phyloP scores from a whole-genome alignment of 2,329 filamentous ascomycete species.

The Kalaharituber pfeilii region DNA sequence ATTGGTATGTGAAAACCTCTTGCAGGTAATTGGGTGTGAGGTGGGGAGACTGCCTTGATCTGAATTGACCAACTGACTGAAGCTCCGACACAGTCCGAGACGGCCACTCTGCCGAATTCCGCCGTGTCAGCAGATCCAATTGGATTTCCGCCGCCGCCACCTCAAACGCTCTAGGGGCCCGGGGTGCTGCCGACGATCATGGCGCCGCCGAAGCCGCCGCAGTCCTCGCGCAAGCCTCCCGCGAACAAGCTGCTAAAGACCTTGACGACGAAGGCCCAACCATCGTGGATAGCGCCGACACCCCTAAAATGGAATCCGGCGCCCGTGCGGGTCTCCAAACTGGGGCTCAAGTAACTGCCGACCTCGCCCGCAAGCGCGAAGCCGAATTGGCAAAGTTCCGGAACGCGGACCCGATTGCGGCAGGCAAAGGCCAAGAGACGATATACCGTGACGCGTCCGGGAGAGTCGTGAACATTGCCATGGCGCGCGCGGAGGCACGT shows the following conservation, averaged over 20 bases:
- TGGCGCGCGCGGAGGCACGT: slow-evolving; percentile 78
- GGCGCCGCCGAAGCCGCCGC: slow-evolving; percentile 41
- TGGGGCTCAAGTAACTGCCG: slow-evolving; percentile 56
- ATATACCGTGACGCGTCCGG: slow-evolving; percentile 92
- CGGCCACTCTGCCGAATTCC: slow-evolving; percentile 36
- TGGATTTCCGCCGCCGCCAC: slow-evolving; percentile 45
- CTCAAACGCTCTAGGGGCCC: slow-evolving; percentile 21
- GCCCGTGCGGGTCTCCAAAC: slow-evolving; percentile 75
- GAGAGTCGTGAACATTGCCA: slow-evolving; percentile 77
- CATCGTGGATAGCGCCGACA: slow-evolving; percentile 26
- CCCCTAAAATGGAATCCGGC: slow-evolving; percentile 66
- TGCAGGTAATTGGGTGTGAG: no score
- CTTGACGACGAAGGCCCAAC: slow-evolving; percentile 32
- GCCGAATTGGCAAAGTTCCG: slow-evolving; percentile 43
- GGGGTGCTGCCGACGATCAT: slow-evolving; percentile 30
- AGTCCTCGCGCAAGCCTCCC: slow-evolving; percentile 44
- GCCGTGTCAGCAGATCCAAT: slow-evolving; percentile 56
- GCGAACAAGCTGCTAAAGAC: slow-evolving; percentile 35
- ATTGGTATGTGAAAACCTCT: slow-evolving; percentile 23
- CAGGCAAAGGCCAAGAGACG: slow-evolving; percentile 47
- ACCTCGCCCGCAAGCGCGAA: slow-evolving; percentile 47
- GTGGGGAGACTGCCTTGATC: slow-evolving; percentile 32
- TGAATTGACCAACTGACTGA: no score
- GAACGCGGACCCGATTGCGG: slow-evolving; percentile 24
- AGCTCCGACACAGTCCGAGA: slow-evolving; percentile 7